Evolutionary conservation across 441 rosid genomes (phyloP).

Genomic region (Monsonia emarginata): DNA sequence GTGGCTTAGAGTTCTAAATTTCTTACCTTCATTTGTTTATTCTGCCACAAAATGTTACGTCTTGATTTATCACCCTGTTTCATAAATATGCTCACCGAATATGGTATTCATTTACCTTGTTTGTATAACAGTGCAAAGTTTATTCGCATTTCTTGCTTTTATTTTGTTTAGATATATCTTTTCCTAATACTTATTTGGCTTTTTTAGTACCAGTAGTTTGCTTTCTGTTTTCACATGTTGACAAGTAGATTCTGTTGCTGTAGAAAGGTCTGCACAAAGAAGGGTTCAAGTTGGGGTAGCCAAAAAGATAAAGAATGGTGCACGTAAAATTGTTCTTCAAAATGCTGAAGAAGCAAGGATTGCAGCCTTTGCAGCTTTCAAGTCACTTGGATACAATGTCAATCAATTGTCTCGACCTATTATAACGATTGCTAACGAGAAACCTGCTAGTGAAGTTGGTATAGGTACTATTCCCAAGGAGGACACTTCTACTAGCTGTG

Average conservation of each 20-base stretch:
- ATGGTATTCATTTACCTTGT: not conserved
- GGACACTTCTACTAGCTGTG: constrained; percentile 22
- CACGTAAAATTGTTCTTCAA: constrained; percentile 89
- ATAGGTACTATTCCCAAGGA: constrained; percentile 23
- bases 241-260: constrained; percentile 22
- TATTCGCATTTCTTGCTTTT: not conserved
- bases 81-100: not conserved
- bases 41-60: not conserved
- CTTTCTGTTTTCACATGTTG: constrained; percentile 17
- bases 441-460: constrained; percentile 27
- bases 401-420: constrained; percentile 52
- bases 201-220: not conserved
- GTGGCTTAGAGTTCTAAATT: not conserved
- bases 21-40: not conserved
- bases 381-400: constrained; percentile 72
- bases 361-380: constrained; percentile 85
- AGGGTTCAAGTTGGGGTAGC: constrained; percentile 75
- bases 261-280: constrained; percentile 63
- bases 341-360: constrained; percentile 95
- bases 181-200: not conserved
- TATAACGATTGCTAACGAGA: constrained; percentile 28
- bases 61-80: not conserved
- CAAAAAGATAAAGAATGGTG: constrained; percentile 89
- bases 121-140: not conserved
- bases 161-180: not conserved